Evolutionary conservation across 2,329 filamentous ascomycete species (phyloP).

Genomic region (Neophaeococcomyces aloes): DNA sequence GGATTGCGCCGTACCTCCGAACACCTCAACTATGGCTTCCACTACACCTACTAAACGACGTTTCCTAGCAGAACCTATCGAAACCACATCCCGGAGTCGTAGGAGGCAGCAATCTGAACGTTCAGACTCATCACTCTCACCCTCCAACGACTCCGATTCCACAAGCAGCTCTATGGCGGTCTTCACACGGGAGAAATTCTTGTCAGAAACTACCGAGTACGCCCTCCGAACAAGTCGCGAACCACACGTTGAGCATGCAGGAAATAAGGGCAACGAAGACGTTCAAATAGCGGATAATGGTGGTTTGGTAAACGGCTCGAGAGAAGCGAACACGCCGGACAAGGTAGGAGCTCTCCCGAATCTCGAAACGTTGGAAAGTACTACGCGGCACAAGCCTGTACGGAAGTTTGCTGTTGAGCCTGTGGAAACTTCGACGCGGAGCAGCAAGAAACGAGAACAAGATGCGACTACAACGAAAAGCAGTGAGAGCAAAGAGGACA

Average conservation of each 20-base stretch:
- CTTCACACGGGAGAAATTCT: conserved; percentile 23
- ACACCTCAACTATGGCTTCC: conserved; percentile 3
- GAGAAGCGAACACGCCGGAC: background rate
- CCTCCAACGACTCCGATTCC: conserved; percentile 6
- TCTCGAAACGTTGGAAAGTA: conserved; percentile 2
- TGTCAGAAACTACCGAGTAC: conserved; percentile 36
- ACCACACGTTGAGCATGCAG: conserved; percentile 17
- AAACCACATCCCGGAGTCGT: conserved; percentile 32
- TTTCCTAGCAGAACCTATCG: conserved; percentile 35
- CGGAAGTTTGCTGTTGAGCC: conserved; percentile 58
- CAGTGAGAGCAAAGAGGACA: conserved; percentile 13
- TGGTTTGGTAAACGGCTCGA: background rate
- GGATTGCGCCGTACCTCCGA: background rate
- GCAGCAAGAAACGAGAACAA: conserved; percentile 24
- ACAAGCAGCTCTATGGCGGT: conserved; percentile 7
- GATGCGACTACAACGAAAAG: conserved; percentile 11
- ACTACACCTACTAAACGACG: conserved; percentile 20
- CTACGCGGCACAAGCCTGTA: conserved; percentile 28
- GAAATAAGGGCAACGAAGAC: conserved; percentile 3
- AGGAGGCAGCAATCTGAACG: conserved; percentile 7
- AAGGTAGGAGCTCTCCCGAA: background rate
- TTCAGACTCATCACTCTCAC: conserved; percentile 4
- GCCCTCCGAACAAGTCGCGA: conserved; percentile 31
- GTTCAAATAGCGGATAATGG: background rate
- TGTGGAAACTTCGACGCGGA: conserved; percentile 60